These are phyloP conservation scores for Cotoneaster glaucophyllus DNA, from an alignment of 306 rosid genomes.

Conservation along the genomic window DNA sequence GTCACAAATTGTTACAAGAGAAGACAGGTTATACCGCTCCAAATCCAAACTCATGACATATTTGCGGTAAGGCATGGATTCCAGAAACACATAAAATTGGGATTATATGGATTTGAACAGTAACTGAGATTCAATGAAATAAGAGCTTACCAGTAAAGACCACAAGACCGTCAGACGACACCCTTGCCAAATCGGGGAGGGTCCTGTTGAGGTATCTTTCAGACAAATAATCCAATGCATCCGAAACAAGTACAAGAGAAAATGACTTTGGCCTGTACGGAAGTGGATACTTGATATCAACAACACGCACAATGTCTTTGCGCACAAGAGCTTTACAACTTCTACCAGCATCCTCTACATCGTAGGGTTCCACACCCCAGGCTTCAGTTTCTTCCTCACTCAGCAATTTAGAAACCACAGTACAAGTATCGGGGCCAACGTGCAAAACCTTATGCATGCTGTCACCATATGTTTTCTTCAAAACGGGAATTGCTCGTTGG, in stretches of 20 bases:
- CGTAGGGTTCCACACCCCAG: slow-evolving; percentile 78
- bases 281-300: slow-evolving; percentile 67
- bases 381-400: slow-evolving; percentile 68
- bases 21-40: background rate
- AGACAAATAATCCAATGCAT: slow-evolving; percentile 66
- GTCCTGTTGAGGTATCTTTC: slow-evolving; percentile 74
- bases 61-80: background rate
- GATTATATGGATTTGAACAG: background rate
- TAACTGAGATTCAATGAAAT: background rate
- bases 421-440: slow-evolving; percentile 60
- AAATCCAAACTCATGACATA: background rate
- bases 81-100: background rate
- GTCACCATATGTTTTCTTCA: slow-evolving; percentile 54
- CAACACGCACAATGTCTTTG: slow-evolving; percentile 55
- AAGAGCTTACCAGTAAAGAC: slow-evolving; percentile 44
- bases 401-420: slow-evolving; percentile 47
- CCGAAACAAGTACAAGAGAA: slow-evolving; percentile 62
- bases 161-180: slow-evolving; percentile 51
- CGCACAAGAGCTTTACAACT: slow-evolving; percentile 51
- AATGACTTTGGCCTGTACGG: slow-evolving; percentile 67
- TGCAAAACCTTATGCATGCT: slow-evolving; percentile 67
- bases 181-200: slow-evolving; percentile 65
- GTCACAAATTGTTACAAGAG: background rate
- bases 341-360: slow-evolving; percentile 58
- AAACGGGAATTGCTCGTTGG: slow-evolving; percentile 43